Evolutionary conservation across 495 filamentous ascomycete genomes (phyloP).

Genomic region (Zalerion maritima): DNA sequence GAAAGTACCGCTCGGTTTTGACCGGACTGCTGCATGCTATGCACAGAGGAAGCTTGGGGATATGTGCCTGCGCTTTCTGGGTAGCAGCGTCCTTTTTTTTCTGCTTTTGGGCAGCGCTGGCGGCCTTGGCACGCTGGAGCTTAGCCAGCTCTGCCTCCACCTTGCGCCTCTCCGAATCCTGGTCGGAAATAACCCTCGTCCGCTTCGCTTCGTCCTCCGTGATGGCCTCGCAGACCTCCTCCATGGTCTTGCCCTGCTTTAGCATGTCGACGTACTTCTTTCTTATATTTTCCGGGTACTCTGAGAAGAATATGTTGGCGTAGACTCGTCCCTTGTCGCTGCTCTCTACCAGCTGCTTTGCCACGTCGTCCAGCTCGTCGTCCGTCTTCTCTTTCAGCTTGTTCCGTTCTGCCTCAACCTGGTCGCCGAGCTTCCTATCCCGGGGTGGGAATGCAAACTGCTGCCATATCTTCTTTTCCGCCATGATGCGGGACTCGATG

Average conservation of each 20-base stretch:
- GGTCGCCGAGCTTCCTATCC: constrained; percentile 9
- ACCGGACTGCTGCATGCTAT: constrained; percentile 18
- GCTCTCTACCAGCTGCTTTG: constrained; percentile 9
- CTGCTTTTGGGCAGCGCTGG: constrained; percentile 24
- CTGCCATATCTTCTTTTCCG: constrained; percentile 30
- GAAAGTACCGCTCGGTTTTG: constrained; percentile 12
- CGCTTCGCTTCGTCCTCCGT: constrained; percentile 22
- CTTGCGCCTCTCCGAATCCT: constrained; percentile 20
- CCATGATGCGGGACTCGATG: constrained; percentile 25
- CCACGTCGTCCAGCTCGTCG: constrained; percentile 6
- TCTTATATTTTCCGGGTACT: constrained; percentile 8
- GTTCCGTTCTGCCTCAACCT: constrained; percentile 15
- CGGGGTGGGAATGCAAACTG: constrained; percentile 4
- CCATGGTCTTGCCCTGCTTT: constrained; percentile 15
- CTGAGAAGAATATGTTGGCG: constrained; percentile 21
- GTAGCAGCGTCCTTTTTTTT: constrained; percentile 16
- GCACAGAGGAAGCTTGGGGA: constrained; percentile 23
- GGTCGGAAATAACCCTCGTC: constrained; percentile 15
- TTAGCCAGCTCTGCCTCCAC: constrained; percentile 24
- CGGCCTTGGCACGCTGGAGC: constrained; percentile 26
- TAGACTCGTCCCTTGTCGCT: constrained; percentile 13
- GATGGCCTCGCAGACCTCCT: constrained; percentile 22
- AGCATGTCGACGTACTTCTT: constrained; percentile 29
- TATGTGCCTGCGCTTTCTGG: constrained; percentile 13
- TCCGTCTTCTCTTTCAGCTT: constrained; percentile 10